Evolutionary conservation across 176 grass and related monocot species (phyloP), one percentile per base, ranked within the genome.

Genomic region (Avena atlantica): DNA sequence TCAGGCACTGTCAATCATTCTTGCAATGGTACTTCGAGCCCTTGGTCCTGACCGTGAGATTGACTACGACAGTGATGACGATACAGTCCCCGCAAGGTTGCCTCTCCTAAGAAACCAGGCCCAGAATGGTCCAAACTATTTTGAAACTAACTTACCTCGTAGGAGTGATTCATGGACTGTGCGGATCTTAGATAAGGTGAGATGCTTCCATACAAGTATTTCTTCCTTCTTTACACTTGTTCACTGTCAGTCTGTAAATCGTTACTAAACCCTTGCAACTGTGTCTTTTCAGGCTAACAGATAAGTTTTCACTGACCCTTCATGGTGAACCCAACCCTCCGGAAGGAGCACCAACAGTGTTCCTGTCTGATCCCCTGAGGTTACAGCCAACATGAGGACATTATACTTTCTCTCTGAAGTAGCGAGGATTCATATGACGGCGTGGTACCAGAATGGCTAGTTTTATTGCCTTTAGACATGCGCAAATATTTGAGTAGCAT

Each of bases 31-130:
- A 44, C 89, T 99, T 8, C 90, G 87, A 68, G 86, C 91, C 50
- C 85, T 99, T 72, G 94, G 94, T 9, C 97, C 97, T 78, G 92
- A 99, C 48, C 65, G 13, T 25, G 92, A 80, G 78, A 91, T 13
- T 66, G 86, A 93, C 36, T 97, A 94, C 21, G 97, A 99, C 24
- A 99, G 97, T 9, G 97, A 99, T 27, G 97, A 99, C 25, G 97
- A 96, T 6, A 0, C 21, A 9, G 68, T 94, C 47, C 85, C 85
- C 40, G 73, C 97, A 44, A 96, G 97, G 81, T 74, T 99, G 63
- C 97, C 97, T 90, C 85, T 99, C 50, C 60, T 99, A 70, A 94
- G 97, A 89, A 96, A 78, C 83, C 86, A 92, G 24, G 48, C 80
- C 48, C 94, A 89, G 17, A 76, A 78, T 85, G 50, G 79, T 82